Evolutionary conservation across 768 basidiomycete species (phyloP), one percentile per base, ranked within the genome.

Genomic region (Collybiopsis luxurians): DNA sequence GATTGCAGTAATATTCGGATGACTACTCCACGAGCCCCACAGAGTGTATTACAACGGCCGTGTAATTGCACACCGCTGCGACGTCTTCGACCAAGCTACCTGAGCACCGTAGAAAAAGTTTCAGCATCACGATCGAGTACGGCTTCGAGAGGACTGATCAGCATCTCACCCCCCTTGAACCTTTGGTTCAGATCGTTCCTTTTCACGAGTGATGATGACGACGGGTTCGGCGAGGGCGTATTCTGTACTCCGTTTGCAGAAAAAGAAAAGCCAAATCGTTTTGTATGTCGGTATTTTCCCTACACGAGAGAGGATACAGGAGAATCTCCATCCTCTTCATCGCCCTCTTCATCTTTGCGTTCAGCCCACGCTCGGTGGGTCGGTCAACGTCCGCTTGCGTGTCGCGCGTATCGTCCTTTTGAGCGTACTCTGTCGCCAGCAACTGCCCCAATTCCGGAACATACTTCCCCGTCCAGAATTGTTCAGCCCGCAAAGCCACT

Each of bases 231-330:
- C 17, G 15, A 60, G n/a, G 61, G 53, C 19, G 63, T 49, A 23
- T 49, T 28, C 4, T n/a, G 21, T 49, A 62, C 57, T 60, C 63
- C 55, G 56, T 40, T 42, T 27, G 24, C 68, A 60, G 40, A 38
- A 64, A 62, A 63, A 66, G 71, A 75, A n/a, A n/a, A n/a, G 21
- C 83, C 83, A 60, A 86, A 94, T 10, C 81, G 82, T 66, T 85
- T 89, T 15, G 85, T 79, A 27, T 91, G 85, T 23, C 94, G 78
- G 66, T 95, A 96, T 58, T 80, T 89, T 12, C 96, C 96, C 0
- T 90, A 94, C 2, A 90, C 72, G 2, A 95, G 79, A 0, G 95
- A 97, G 69, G 96, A 98, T 13, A 84, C 78, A 0, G 95, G 95
- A 55, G 75, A 78, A 59, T 93, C 92, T 4, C 73, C 69, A 63